Evolutionary conservation across 495 filamentous ascomycete genomes (phyloP).

Genomic region (Penicillium cataractarum): DNA sequence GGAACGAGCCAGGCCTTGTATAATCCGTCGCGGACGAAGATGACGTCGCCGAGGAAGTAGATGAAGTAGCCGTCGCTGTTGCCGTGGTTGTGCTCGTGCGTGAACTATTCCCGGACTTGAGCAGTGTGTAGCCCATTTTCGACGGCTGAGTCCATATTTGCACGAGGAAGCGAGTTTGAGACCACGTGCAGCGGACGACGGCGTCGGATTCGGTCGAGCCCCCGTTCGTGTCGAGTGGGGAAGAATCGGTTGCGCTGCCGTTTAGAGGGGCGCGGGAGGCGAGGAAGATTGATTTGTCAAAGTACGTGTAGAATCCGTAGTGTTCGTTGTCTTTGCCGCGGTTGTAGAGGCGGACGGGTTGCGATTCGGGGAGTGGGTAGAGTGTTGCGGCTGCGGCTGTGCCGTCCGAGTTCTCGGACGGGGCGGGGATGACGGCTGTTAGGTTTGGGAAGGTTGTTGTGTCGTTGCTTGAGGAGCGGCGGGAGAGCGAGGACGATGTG

Average conservation of each 20-base stretch:
- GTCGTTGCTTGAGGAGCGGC: constrained; percentile 25
- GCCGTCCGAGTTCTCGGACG: constrained; percentile 63
- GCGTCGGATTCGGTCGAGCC: constrained; percentile 64
- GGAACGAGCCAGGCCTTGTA: constrained; percentile 72
- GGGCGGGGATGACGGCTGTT: constrained; percentile 59
- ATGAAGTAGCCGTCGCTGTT: constrained; percentile 3
- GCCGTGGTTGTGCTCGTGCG: constrained; percentile 27
- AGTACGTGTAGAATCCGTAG: constrained; percentile 94
- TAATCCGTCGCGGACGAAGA: constrained; percentile 57
- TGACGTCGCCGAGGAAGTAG: constrained; percentile 17
- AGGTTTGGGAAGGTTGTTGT: constrained; percentile 49
- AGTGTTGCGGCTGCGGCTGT: constrained; percentile 73
- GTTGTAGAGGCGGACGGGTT: constrained; percentile 86
- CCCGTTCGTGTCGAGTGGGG: constrained; percentile 62
- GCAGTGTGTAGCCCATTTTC: constrained; percentile 46
- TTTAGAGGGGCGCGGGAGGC: constrained; percentile 52
- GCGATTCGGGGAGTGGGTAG: constrained; percentile 64
- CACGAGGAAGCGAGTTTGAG: constrained; percentile 82
- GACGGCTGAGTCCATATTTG: constrained; percentile 78
- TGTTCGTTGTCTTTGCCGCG: constrained; percentile 78
- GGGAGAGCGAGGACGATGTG: constrained; percentile 28
- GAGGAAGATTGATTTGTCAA: constrained; percentile 83
- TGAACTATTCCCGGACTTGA: constrained; percentile 34
- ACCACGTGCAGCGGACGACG: constrained; percentile 75
- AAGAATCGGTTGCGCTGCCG: constrained; percentile 30